These are phyloP conservation scores for Citrus reticulata DNA, from an alignment of 345 rosid species.

Conservation along the genomic window DNA sequence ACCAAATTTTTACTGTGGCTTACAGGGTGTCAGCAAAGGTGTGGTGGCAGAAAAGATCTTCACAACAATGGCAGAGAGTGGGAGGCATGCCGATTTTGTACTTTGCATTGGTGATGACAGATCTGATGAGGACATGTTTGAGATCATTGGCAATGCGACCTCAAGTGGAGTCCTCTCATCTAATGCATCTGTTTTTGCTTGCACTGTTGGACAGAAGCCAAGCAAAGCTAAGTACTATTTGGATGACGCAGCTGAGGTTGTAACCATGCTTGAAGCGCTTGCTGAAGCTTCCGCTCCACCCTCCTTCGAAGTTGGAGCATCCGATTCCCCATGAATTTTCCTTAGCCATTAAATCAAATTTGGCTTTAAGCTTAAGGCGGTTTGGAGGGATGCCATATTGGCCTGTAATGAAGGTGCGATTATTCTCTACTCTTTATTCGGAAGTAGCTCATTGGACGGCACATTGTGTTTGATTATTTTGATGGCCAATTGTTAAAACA, in stretches of 20 bases:
- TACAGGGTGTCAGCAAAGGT: constrained; percentile 70
- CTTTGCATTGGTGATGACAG: constrained; percentile 73
- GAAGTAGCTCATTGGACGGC: constrained; percentile 4
- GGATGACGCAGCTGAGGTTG: constrained; percentile 58
- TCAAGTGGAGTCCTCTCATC: constrained; percentile 37
- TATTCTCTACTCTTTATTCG: constrained; percentile 14
- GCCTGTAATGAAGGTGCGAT: constrained; percentile 14
- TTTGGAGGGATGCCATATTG: constrained; percentile 8
- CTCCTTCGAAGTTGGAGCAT: constrained; percentile 14
- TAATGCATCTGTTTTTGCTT: constrained; percentile 56
- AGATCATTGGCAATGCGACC: constrained; percentile 41
- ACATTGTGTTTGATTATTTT: constrained; percentile 3
- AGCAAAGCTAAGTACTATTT: constrained; percentile 94
- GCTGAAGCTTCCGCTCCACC: constrained; percentile 53
- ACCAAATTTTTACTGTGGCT: constrained; percentile 7
- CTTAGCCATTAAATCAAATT: neutral
- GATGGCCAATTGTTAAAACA: constrained; percentile 14
- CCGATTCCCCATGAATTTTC: constrained; percentile 29
- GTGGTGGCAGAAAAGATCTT: constrained; percentile 55
- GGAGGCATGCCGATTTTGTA: constrained; percentile 55
- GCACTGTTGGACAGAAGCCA: constrained; percentile 95
- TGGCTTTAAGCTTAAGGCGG: constrained; percentile 1
- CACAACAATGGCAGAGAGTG: constrained; percentile 40
- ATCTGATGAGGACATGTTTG: constrained; percentile 81
- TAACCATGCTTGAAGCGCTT: constrained; percentile 56